Percentiles rank a stretch among this genome's conserved stretches.
Conservation (phyloP, 2,329 filamentous ascomycete genomes). For the Exophiala spinifera region DNA sequence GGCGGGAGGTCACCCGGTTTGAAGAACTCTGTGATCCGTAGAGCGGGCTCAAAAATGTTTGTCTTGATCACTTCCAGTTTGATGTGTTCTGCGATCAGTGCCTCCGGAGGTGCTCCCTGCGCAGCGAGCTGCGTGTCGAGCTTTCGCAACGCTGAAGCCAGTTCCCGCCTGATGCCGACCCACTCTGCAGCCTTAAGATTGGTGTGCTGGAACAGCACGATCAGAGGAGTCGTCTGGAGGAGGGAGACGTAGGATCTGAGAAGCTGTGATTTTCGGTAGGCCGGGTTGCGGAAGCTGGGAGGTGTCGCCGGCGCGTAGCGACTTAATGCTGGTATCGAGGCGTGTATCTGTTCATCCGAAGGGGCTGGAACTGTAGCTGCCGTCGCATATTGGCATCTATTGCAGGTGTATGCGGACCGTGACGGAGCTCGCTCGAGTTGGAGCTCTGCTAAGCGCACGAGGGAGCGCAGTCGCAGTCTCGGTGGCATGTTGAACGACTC, state of each 20-base stretch:
- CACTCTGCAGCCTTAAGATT: slow-evolving; percentile 73
- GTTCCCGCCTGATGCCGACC: slow-evolving; percentile 67
- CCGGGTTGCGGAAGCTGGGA: slow-evolving; percentile 78
- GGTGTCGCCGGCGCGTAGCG: slow-evolving; percentile 68
- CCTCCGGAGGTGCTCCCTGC: slow-evolving; percentile 39
- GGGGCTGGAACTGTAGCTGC: slow-evolving; percentile 53
- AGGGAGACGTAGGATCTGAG: slow-evolving; percentile 83
- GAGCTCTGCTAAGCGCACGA: slow-evolving; percentile 36
- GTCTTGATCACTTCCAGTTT: slow-evolving; percentile 83
- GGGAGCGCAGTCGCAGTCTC: slow-evolving; percentile 45
- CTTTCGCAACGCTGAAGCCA: slow-evolving; percentile 59
- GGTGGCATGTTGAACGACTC: slow-evolving; percentile 47
- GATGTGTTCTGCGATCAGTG: slow-evolving; percentile 56
- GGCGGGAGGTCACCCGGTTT: slow-evolving; percentile 43
- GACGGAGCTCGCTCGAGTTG: slow-evolving; percentile 32
- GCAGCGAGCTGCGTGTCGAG: slow-evolving; percentile 66
- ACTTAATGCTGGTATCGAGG: slow-evolving; percentile 45
- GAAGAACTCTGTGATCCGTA: slow-evolving; percentile 85
- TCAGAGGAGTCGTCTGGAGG: slow-evolving; percentile 77
- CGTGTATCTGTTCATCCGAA: slow-evolving; percentile 47
- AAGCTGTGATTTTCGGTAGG: slow-evolving; percentile 87
- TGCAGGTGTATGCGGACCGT: slow-evolving; percentile 27
- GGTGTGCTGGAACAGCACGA: slow-evolving; percentile 82
- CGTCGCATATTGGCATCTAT: slow-evolving; percentile 40
- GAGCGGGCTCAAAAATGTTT: slow-evolving; percentile 79